Evolutionary conservation across 2,329 filamentous ascomycete species (phyloP), one percentile per base, ranked within the genome.

Genomic region (Ophiostoma quercus): DNA sequence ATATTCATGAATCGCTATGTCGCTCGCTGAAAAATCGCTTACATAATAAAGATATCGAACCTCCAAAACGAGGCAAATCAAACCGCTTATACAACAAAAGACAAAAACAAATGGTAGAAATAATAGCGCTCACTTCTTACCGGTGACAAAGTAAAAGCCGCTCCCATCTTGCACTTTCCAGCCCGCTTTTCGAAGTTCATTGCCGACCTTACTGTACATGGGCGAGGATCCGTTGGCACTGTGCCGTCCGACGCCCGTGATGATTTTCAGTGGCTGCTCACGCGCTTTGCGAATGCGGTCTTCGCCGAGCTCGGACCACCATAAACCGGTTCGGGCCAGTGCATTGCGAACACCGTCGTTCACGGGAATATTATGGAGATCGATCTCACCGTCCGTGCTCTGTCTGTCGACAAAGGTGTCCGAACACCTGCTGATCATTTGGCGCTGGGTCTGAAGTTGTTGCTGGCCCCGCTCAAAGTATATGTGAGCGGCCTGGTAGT

Each of bases 351-450:
- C 88, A 1, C 91, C 94, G 77, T 96, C 91, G 67, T 88, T 83
- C 1, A 97, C 93, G 63, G 84, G 88, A 5, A 97, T 87, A 6
- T 92, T 92, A 77, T 98, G 94, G 34, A 98, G 81, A 78, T 98
- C 94, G 8, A 97, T 93, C 6, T 96, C 82, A 25, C 84, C 81
- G 0, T 79, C 82, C 1, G 83, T 84, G 67, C 91, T 94, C 76
- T 93, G 90, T 11, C 80, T 77, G 12, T 88, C 83, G 0, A 94
- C 94, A 3, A 90, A 82, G 0, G 85, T 79, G 75, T 95, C 90
- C 1, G 92, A 92, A 0, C 88, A 88, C 0, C 82, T 82, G n/a
- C 88, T 87, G 22, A 82, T 82, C n/a, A 87, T 84, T 22, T 81
- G 80, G 72, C 85, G 84, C 1, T 88, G 85, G 62, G 82, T 81